Evolutionary conservation across 257 asterid species (phyloP).

Genomic region (Solanum raphanifolium): DNA sequence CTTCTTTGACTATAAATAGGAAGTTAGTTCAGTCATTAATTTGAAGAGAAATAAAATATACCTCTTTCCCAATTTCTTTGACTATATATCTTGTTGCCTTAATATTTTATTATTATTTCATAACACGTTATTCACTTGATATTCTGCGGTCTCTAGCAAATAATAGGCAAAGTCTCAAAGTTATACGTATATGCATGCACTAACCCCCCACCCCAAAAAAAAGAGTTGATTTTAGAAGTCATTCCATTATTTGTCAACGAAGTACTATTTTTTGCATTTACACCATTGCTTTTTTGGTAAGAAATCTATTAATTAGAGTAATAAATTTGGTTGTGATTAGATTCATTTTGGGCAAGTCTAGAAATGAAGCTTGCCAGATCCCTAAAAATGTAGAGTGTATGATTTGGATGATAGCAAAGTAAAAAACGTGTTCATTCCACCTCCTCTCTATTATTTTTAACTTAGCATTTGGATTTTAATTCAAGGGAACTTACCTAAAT

Average conservation of each 20-base stretch:
- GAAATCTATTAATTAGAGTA: neutral
- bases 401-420: neutral
- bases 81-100: too few species aligned
- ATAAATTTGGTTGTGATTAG: too few species aligned
- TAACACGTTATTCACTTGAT: neutral
- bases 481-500: too few species aligned
- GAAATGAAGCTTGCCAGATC: neutral
- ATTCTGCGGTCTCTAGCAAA: too few species aligned
- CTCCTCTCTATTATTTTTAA: too few species aligned
- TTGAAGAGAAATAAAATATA: too few species aligned
- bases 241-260: neutral
- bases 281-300: neutral
- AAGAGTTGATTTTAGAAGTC: neutral
- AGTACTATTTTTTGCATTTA: neutral
- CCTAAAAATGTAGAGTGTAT: neutral
- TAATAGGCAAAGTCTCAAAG: neutral
- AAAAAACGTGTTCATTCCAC: neutral
- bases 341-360: neutral
- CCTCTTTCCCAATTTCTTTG: neutral
- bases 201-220: neutral
- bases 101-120: too few species aligned
- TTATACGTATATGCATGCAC: neutral
- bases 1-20: too few species aligned
- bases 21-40: too few species aligned
- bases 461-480: too few species aligned